Percentiles rank a stretch among this genome's conserved stretches.
These are phyloP conservation scores for Oxytropis ochrocephala DNA, from an alignment of 306 rosid species.

Conservation along the genomic window DNA sequence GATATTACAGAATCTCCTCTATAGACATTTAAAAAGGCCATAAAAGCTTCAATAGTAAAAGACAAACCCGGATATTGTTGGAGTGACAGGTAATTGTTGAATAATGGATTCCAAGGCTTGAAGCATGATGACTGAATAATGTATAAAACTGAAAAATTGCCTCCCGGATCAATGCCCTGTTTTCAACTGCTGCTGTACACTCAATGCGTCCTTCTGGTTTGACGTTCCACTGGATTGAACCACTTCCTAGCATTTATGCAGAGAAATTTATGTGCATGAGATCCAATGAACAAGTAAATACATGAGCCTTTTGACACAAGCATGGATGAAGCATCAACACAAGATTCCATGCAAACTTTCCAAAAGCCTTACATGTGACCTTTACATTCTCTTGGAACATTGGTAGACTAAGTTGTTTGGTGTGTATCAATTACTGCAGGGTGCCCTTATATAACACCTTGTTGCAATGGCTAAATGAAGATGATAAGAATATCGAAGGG, in stretches of 20 bases:
- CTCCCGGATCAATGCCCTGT: too few relatives aligned
- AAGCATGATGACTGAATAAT: too few relatives aligned
- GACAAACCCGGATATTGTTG: too few relatives aligned
- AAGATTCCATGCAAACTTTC: constrained; percentile 78
- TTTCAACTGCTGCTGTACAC: too few relatives aligned
- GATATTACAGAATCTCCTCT: too few relatives aligned
- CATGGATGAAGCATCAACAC: constrained; percentile 91
- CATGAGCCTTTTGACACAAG: constrained; percentile 50
- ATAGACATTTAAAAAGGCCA: too few relatives aligned
- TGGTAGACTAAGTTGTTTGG: constrained; percentile 31
- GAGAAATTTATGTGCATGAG: constrained; percentile 77
- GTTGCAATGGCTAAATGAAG: constrained; percentile 80
- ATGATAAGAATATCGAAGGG: constrained; percentile 26
- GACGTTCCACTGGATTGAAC: too few relatives aligned
- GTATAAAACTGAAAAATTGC: too few relatives aligned
- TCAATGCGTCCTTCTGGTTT: too few relatives aligned
- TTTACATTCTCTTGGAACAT: constrained; percentile 35
- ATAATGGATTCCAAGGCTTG: too few relatives aligned
- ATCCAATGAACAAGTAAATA: constrained; percentile 70
- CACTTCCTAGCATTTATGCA: constrained; percentile 77
- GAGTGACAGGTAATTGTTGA: too few relatives aligned
- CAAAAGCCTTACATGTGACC: constrained; percentile 50
- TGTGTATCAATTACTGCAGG: constrained; percentile 9
- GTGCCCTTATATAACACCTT: constrained; percentile 39
- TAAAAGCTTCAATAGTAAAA: too few relatives aligned